Base-by-base conservation (phyloP, 2,329 filamentous ascomycete species). In the Stagonosporopsis cucurbitacearum region DNA sequence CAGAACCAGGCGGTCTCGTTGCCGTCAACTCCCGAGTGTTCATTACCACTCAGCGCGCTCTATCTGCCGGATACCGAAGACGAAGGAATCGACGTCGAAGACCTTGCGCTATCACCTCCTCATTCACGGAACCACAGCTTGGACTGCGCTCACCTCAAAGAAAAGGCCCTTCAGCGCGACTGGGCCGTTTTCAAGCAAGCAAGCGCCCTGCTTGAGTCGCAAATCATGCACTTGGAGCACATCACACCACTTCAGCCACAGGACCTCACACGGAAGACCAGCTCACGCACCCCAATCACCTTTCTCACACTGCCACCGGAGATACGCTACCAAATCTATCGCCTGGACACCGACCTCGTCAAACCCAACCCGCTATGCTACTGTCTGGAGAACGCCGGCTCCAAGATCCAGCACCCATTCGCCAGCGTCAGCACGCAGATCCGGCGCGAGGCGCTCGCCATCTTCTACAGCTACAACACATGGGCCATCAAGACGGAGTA, bases 401-500 rank as follows among this genome's bases (percentile, higher is more conserved):
- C 70, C 61, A 66, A 70, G 39, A 73, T 73, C 56, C 73, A 75
- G 50, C 74, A 76, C 54, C 68, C 73, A 6, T 70, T 76, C 33
- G 72, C 73, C 44, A 66, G 68, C 26, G 72, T 76, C 45, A 72
- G 66, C 23, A 68, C 66, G 6, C 70, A 70, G 17, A 65, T 76
- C 39, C 73, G 74, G 45, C 58, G 66, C 43, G 74, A 76, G 62
- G 67, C 71, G 17, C 72, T 75, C 33, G 70, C 73, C 50, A 72
- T 76, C 33, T 76, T 75, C 69, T 76, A 76, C 66, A 70, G 68
- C 63, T 73, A 75, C 60, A 76, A 76, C 50, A 71, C 67, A 2
- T 76, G 74, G 74, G 65, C 71, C 51, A 71, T 76, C 63, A 76
- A 76, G 53, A 69, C 75, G 15, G 74, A 76, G 55, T 75, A 73